phyloP scores from a whole-genome alignment of 2,329 filamentous ascomycete genomes.

The Aspergillus jensenii region DNA sequence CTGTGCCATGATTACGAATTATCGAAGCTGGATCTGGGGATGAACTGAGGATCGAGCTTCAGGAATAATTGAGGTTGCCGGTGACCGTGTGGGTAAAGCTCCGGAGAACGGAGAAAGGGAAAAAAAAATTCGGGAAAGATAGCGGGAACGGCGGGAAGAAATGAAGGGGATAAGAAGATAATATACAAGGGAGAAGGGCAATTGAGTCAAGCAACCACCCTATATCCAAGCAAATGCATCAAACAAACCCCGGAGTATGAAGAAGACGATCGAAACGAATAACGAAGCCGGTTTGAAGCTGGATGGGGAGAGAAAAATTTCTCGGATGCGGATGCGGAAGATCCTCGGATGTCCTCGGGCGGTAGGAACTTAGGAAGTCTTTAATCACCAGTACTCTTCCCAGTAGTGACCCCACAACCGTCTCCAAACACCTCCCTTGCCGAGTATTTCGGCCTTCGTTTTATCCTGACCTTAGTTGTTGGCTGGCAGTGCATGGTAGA shows the following conservation, averaged over 20 bases:
- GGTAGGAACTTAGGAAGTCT: conserved; percentile 22
- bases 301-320: conserved; percentile 40
- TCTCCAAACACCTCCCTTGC: conserved; percentile 29
- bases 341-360: conserved; percentile 42
- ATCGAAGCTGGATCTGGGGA: conserved; percentile 5
- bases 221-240: conserved; percentile 32
- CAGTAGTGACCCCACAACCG: not conserved
- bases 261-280: conserved; percentile 16
- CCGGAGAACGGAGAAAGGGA: conserved; percentile 17
- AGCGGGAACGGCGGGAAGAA: conserved; percentile 6
- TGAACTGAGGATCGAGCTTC: not conserved
- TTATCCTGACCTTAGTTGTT: conserved; percentile 18
- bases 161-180: conserved; percentile 27
- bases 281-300: conserved; percentile 23
- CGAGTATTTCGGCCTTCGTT: conserved; percentile 27
- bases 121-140: conserved; percentile 9
- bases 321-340: conserved; percentile 42
- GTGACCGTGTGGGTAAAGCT: conserved; percentile 1
- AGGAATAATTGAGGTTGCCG: not conserved
- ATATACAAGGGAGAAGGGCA: conserved; percentile 33
- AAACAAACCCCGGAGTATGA: conserved; percentile 21
- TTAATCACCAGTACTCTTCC: not conserved
- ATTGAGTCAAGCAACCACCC: conserved; percentile 35
- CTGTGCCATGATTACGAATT: conserved; percentile 37
- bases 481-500: not conserved